Conservation (phyloP, 345 rosid genomes). For the Nephelium lappaceum region DNA sequence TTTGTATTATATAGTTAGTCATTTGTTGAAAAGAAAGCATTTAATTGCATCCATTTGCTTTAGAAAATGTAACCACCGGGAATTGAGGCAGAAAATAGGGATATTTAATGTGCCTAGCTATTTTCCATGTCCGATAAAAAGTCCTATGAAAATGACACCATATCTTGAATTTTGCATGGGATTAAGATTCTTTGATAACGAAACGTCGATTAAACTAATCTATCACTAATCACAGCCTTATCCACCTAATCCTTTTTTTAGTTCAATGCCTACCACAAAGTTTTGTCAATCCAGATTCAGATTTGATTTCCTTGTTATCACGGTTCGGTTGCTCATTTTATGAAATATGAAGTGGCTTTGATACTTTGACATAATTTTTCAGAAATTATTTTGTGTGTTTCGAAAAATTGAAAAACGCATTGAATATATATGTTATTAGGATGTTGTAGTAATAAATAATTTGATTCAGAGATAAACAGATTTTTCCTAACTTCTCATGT, state of each 20-base stretch:
- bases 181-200: conserved; percentile 22
- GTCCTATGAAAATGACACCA: conserved; percentile 31
- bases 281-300: neutral
- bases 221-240: neutral
- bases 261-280: neutral
- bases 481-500: too few relatives aligned
- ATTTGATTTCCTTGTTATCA: neutral
- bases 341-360: neutral
- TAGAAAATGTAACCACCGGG: conserved; percentile 23
- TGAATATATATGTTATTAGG: too few relatives aligned
- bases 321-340: neutral
- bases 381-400: too few relatives aligned
- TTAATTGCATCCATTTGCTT: neutral
- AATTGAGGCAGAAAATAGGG: conserved; percentile 42
- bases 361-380: too few relatives aligned
- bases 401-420: too few relatives aligned
- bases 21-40: conserved; percentile 1
- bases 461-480: too few relatives aligned
- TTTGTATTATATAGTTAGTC: neutral
- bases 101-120: neutral
- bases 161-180: conserved; percentile 26
- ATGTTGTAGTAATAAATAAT: too few relatives aligned
- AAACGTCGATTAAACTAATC: neutral
- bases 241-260: neutral
- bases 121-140: conserved; percentile 2